Conservation (phyloP, 495 filamentous ascomycete genomes). For the Neurospora tetraspora region DNA sequence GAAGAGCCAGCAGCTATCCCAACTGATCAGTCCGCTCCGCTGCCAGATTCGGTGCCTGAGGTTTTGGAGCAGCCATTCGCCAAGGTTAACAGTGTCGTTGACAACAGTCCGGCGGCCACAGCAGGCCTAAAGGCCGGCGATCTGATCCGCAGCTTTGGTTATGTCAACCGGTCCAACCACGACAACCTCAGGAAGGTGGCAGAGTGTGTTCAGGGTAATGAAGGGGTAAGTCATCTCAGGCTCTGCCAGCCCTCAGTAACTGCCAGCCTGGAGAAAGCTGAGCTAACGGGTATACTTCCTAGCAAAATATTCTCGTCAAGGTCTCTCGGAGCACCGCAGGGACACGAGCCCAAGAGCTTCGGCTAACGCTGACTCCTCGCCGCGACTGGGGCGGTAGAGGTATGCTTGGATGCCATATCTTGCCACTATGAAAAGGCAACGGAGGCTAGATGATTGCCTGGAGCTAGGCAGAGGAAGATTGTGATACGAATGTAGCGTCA, state of each 20-base stretch:
- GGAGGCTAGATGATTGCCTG: neutral
- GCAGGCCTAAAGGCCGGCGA: slow-evolving; percentile 84
- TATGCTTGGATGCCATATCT: slow-evolving; percentile 76
- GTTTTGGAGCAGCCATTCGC: slow-evolving; percentile 67
- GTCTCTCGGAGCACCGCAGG: slow-evolving; percentile 44
- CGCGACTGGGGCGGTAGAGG: slow-evolving; percentile 83
- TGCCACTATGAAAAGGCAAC: slow-evolving; percentile 46
- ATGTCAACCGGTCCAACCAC: slow-evolving; percentile 70
- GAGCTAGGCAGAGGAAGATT: neutral
- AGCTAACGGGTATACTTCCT: slow-evolving; percentile 11
- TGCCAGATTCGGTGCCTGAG: slow-evolving; percentile 28
- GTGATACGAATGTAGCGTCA: neutral
- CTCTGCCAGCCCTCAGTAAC: neutral
- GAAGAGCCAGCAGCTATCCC: slow-evolving; percentile 9
- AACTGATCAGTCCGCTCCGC: slow-evolving; percentile 1
- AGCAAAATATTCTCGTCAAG: slow-evolving; percentile 62
- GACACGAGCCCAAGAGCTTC: slow-evolving; percentile 43
- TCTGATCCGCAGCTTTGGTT: slow-evolving; percentile 72
- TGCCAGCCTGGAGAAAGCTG: neutral
- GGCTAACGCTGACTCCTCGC: slow-evolving; percentile 61
- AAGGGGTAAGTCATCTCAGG: slow-evolving; percentile 58
- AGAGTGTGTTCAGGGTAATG: slow-evolving; percentile 74
- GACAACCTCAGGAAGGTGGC: slow-evolving; percentile 76
- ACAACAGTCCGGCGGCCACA: slow-evolving; percentile 68
- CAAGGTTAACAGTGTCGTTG: slow-evolving; percentile 74